Base-by-base conservation (phyloP, 2,329 filamentous ascomycete genomes). In the Chrysosporium keratinophilum region DNA sequence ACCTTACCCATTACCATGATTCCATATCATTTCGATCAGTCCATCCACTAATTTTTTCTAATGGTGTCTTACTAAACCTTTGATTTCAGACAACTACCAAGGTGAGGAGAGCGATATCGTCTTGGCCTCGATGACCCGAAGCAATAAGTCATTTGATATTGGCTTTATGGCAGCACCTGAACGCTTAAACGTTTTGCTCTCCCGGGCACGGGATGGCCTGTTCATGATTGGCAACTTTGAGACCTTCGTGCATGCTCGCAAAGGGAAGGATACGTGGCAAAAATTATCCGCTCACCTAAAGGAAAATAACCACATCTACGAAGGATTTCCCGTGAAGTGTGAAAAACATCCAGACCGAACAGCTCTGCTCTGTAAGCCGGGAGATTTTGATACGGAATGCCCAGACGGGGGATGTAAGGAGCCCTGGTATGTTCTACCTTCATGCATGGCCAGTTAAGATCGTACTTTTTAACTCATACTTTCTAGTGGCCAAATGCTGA, bases 41-140 rank as follows among this genome's bases (percentile, higher is more conserved):
- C n/a, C n/a, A n/a, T n/a, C n/a, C n/a, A n/a, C n/a, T n/a, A n/a
- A n/a, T n/a, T n/a, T n/a, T n/a, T n/a, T n/a, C n/a, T 28, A 3
- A 1, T 20, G 14, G 2, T 28, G 14, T 44, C 40, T 23, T 34
- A 50, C 34, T 14, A 11, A 54, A 12, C 37, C 48, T 47, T 44
- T n/a, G 20, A 42, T 20, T 7, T 46, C 56, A 83, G 85, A 89
- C 57, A 89, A 89, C 57, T 90, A 85, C 54, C 86, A 89, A 64
- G 85, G 86, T 1, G 85, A 89, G 61, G 85, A 90, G 58, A 82
- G 79, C 37, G 80, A 88, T 1, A 83, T 90, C 14, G 81, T 88
- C 0, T 77, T 90, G 6, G 78, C 73, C 0, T 84, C 82, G 0
- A 65, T 89, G 10, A 87, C 83, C 0, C 71, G 86, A 3, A 85